Evolutionary conservation across 2,329 filamentous ascomycete genomes (phyloP), one percentile per base, ranked within the genome.

Genomic region (Cadophora luteo-olivacea): DNA sequence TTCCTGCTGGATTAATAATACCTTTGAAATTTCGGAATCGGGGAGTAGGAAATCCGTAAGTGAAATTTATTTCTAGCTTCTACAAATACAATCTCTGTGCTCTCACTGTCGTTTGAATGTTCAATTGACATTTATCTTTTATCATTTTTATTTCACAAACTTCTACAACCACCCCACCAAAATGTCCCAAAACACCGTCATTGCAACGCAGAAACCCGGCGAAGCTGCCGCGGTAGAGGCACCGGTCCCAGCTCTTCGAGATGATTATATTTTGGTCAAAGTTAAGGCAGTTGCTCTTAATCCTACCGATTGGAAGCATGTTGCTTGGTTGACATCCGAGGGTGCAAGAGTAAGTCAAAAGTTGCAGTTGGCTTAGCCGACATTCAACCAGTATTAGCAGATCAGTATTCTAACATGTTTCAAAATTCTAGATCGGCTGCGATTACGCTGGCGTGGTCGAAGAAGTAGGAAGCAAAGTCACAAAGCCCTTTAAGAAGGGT

Each of bases 391-490:
- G 3, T 45, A 45, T 19, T 45, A 2, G 41, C 6, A 45, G 41
- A 1, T 16, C 11, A 29, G 8, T 22, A 14, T 45, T 32, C 41
- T n/a, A 36, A 64, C 32, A 63, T 33, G 55, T 41, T 49, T 61
- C 12, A 16, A 41, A 25, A 14, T 29, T 25, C 9, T 9, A 73
- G 73, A 70, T 79, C 45, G 83, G 83, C n/a, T 82, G 80, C 64
- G 84, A 86, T 73, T 85, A 81, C 65, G 80, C 81, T 33, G 84
- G 84, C 49, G 73, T 82, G 6, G 80, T 86, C 2, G 80, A 83
- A 48, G 80, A 82, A 64, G 78, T 86, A 29, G 84, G 84, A 9
- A 65, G 73, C 4, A 79, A 79, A 41, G 81, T 83, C 24, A 81
- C 76, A 19, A 81, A 81, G 69, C 66, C 74, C 6, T 81, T 84